Evolutionary conservation across 208 protist species (phyloP).

Genomic region (Trypanosomatidae sp.): DNA sequence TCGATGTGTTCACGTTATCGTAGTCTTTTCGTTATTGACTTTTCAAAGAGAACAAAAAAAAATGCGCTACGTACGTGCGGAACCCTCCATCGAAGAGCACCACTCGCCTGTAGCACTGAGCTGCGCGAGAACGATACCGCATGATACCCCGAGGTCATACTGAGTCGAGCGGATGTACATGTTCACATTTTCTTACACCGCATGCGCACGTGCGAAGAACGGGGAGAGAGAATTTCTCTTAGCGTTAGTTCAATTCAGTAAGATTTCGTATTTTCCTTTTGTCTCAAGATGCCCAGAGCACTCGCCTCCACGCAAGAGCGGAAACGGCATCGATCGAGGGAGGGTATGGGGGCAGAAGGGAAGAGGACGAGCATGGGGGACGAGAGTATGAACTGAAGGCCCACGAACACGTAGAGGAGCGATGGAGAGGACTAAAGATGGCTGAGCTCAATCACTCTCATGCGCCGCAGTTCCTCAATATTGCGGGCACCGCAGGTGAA

Average conservation of each 20-base stretch:
- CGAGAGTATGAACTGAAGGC: background rate
- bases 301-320: background rate
- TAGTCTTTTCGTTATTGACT: background rate
- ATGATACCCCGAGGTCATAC: background rate
- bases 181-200: background rate
- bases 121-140: background rate
- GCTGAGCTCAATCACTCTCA: slow-evolving; percentile 41
- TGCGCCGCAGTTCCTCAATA: slow-evolving; percentile 63
- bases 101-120: background rate
- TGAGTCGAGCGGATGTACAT: background rate
- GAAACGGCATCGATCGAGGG: background rate
- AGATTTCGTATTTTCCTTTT: background rate
- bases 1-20: background rate
- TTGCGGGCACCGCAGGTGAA: slow-evolving; percentile 87
- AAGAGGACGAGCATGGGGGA: background rate
- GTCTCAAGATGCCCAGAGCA: background rate
- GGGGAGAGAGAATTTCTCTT: background rate
- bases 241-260: background rate
- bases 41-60: background rate
- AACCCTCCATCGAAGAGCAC: background rate
- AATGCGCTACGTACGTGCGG: background rate
- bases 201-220: background rate
- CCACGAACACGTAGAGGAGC: background rate
- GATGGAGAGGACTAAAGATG: slow-evolving; percentile 34
- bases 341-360: background rate